phyloP scores from a whole-genome alignment of 2,329 filamentous ascomycete genomes.

The Fusarium sp. region DNA sequence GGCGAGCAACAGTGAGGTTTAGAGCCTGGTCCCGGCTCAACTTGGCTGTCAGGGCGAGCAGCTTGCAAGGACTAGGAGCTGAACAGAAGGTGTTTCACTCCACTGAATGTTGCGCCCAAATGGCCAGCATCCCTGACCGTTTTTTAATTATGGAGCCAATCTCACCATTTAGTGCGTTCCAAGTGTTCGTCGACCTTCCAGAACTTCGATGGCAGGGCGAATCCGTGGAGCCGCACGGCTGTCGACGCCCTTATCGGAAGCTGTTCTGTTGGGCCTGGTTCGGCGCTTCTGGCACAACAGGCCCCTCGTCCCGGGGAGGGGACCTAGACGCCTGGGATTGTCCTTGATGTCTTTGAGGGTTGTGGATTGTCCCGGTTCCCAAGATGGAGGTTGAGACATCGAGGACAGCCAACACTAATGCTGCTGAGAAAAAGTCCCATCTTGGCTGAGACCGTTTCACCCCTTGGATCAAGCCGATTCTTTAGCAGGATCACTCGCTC shows the following conservation, averaged over 20 bases:
- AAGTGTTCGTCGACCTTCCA: conserved; percentile 45
- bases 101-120: conserved; percentile 45
- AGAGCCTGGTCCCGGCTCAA: conserved; percentile 32
- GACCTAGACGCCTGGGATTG: conserved; percentile 1
- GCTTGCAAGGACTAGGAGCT: conserved; percentile 26
- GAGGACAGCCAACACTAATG: conserved; percentile 29
- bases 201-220: conserved; percentile 45
- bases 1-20: conserved; percentile 21
- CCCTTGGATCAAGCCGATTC: conserved; percentile 29
- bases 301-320: neutral
- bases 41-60: conserved; percentile 30
- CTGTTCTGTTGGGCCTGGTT: conserved; percentile 11
- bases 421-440: conserved; percentile 22
- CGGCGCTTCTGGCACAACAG: conserved; percentile 6
- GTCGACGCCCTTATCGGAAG: conserved; percentile 33
- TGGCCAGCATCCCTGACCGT: conserved; percentile 29
- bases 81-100: conserved; percentile 29
- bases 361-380: conserved; percentile 33
- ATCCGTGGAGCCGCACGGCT: conserved; percentile 43
- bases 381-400: conserved; percentile 31
- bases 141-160: conserved; percentile 45
- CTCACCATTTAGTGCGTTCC: conserved; percentile 46
- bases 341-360: conserved; percentile 5
- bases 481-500: conserved; percentile 23
- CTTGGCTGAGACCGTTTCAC: conserved; percentile 41